Evolutionary conservation across 1,284 basidiomycete species (phyloP).

Genomic region (Pseudomicrostroma phylloplanum): DNA sequence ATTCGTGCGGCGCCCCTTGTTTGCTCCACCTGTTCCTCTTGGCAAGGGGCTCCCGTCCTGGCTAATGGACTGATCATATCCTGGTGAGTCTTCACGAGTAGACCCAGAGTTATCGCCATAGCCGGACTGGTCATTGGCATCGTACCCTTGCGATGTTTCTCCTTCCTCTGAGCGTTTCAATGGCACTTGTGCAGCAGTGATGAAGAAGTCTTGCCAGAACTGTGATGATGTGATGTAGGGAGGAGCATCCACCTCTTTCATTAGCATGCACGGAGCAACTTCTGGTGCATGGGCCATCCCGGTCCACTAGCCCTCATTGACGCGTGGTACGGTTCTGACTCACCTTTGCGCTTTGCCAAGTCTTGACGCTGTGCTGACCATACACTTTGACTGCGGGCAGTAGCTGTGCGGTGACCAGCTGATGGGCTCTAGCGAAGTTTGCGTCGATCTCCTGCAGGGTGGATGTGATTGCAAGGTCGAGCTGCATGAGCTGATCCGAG

Average conservation of each 20-base stretch:
- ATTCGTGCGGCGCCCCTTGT: neutral
- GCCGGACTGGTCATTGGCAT: neutral
- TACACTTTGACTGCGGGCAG: conserved; percentile 83
- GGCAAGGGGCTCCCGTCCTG: neutral
- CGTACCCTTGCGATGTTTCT: neutral
- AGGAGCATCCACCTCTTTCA: too few species aligned
- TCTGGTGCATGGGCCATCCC: too few species aligned
- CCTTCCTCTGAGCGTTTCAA: conserved; percentile 51
- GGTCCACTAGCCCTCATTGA: too few species aligned
- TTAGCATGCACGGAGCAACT: too few species aligned
- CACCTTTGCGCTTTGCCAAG: conserved; percentile 79
- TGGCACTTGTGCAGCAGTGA: conserved; percentile 77
- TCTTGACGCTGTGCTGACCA: conserved; percentile 75
- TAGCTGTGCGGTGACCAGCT: conserved; percentile 72
- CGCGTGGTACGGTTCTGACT: conserved; percentile 24
- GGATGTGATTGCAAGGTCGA: conserved; percentile 88
- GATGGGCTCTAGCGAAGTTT: conserved; percentile 82
- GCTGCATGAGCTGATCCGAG: conserved; percentile 78
- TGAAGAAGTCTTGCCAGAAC: conserved; percentile 96
- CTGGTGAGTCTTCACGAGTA: neutral
- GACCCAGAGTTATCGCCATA: neutral
- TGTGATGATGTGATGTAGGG: conserved; percentile 42
- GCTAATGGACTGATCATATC: neutral
- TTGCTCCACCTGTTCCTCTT: neutral
- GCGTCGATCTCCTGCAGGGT: conserved; percentile 76